phyloP scores from a whole-genome alignment of 306 rosid genomes.

The Cucurbita maxima region DNA sequence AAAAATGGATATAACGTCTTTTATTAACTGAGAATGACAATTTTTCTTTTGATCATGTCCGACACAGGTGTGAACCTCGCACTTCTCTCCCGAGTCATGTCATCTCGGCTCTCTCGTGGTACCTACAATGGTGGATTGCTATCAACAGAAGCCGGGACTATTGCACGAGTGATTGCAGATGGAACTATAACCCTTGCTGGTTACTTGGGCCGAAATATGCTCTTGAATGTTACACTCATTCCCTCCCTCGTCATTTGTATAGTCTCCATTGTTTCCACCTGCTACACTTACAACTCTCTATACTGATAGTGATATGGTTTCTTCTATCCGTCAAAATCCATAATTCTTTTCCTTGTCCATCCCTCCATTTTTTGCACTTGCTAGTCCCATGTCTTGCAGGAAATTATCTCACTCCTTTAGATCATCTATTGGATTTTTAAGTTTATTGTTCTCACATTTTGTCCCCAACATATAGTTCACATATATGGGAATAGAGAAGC shows the following conservation, averaged over 20 bases:
- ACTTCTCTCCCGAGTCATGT: conserved; percentile 91
- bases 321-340: background rate
- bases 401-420: background rate
- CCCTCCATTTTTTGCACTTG: background rate
- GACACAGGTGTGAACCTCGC: conserved; percentile 77
- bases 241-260: conserved; percentile 77
- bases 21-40: background rate
- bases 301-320: conserved; percentile 23
- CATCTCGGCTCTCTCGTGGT: conserved; percentile 93
- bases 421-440: background rate
- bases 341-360: background rate
- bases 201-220: conserved; percentile 50
- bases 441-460: background rate
- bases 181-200: conserved; percentile 81
- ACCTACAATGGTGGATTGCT: conserved; percentile 83
- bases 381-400: background rate
- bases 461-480: too few species aligned
- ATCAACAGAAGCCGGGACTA: conserved; percentile 92
- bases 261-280: conserved; percentile 68
- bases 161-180: conserved; percentile 91
- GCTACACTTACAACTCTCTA: conserved; percentile 81
- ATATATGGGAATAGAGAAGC: background rate
- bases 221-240: conserved; percentile 63
- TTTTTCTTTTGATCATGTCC: background rate
- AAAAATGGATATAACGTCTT: background rate